Percentiles rank a stretch among this genome's conserved stretches.
Evolutionary conservation across 2,329 filamentous ascomycete species (phyloP).

Genomic region (Rutstroemia sp.): DNA sequence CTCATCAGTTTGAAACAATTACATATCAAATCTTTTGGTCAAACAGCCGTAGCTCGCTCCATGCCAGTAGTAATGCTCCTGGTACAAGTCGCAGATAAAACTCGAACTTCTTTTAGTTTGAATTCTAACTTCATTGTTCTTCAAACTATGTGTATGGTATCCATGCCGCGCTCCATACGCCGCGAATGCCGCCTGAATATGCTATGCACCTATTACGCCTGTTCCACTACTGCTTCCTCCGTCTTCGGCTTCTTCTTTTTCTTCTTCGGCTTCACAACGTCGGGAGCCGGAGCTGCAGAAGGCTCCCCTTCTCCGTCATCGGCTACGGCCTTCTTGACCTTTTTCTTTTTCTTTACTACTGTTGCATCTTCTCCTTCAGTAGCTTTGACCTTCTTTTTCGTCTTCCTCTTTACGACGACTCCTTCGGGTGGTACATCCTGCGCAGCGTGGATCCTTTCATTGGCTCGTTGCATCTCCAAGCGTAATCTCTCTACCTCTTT

Average conservation of each 20-base stretch:
- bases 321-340: constrained; percentile 34
- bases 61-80: too few relatives aligned
- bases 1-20: too few relatives aligned
- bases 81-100: neutral
- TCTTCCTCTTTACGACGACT: constrained; percentile 52
- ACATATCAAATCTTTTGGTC: too few relatives aligned
- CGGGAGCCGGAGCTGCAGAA: constrained; percentile 10
- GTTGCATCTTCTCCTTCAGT: constrained; percentile 15
- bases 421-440: constrained; percentile 55
- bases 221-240: constrained; percentile 10
- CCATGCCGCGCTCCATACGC: constrained; percentile 9
- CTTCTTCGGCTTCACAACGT: constrained; percentile 35
- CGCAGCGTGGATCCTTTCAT: constrained; percentile 65
- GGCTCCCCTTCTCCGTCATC: constrained; percentile 19
- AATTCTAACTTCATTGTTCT: neutral
- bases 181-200: constrained; percentile 6
- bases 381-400: constrained; percentile 42
- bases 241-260: constrained; percentile 35
- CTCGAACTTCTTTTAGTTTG: neutral
- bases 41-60: too few relatives aligned
- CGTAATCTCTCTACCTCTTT: constrained; percentile 80
- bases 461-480: constrained; percentile 81
- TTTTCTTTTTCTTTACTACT: constrained; percentile 42
- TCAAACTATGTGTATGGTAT: constrained; percentile 3
- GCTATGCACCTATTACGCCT: constrained; percentile 7